A percentile compares a stretch with the other conserved stretches of the same genome.
Evolutionary conservation across 2,329 filamentous ascomycete genomes (phyloP).

Genomic region (Coniella vitis): DNA sequence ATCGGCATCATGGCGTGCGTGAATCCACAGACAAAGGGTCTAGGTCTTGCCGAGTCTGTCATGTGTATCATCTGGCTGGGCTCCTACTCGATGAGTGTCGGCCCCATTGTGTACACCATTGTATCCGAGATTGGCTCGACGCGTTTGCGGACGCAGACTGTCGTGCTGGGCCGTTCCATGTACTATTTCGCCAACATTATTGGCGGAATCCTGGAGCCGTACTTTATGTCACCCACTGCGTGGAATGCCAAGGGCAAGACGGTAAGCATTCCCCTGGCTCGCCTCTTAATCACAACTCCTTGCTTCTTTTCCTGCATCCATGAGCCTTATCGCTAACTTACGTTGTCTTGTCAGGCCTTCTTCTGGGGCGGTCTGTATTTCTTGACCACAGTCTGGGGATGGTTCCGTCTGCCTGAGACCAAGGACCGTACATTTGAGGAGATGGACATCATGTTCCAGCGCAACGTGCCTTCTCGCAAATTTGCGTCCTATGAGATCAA

Average conservation of each 20-base stretch:
- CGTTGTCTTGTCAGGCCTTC: slow-evolving; percentile 26
- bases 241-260: slow-evolving; percentile 36
- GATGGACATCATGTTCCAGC: slow-evolving; percentile 34
- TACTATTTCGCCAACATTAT: slow-evolving; percentile 37
- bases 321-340: neutral
- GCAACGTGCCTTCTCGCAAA: slow-evolving; percentile 26
- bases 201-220: slow-evolving; percentile 31
- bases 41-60: slow-evolving; percentile 34
- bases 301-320: accelerated
- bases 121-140: slow-evolving; percentile 38
- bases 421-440: slow-evolving; percentile 39
- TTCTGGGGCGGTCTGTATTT: slow-evolving; percentile 34
- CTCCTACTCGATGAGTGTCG: slow-evolving; percentile 36
- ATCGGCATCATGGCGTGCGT: slow-evolving; percentile 35
- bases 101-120: slow-evolving; percentile 39
- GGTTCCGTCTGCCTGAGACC: slow-evolving; percentile 37
- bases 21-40: slow-evolving; percentile 27
- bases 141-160: slow-evolving; percentile 39
- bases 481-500: slow-evolving; percentile 24
- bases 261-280: too few relatives aligned
- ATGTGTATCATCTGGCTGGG: slow-evolving; percentile 39
- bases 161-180: slow-evolving; percentile 35
- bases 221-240: slow-evolving; percentile 31
- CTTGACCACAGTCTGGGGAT: slow-evolving; percentile 34
- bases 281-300: accelerated